Base-by-base conservation (phyloP, 768 basidiomycete species). In the Mycena vulgaris region DNA sequence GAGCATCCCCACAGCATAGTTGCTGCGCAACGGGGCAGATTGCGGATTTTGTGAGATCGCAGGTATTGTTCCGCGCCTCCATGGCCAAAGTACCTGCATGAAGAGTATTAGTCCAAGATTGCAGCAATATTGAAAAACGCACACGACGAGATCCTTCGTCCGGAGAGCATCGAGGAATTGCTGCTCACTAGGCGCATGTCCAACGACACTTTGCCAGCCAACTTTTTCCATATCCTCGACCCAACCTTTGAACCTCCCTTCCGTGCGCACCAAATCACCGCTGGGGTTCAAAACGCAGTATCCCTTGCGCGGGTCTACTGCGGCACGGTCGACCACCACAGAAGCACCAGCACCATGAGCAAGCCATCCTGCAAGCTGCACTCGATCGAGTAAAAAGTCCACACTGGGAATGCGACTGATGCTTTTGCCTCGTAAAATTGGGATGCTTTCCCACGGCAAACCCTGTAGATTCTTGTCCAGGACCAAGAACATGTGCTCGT, bases 1-100 rank as follows among this genome's bases (percentile, higher is more conserved):
- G 98, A 99, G 84, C 98, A 99, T 0, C 98, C 98, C 98, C 97
- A 99, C 4, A 99, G 88, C 95, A 99, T 96, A 1, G 94, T 93
- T 17, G 93, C 92, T 9, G 98, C 97, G 78, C 98, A 99, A n/a
- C 87, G 86, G 1, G 89, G 87, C 37, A 99, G 85, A 68, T 92
- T 88, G 10, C 95, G 87, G 61, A 99, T 89, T 75, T 92, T 93
- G 78, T 94, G 92, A 2, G 96, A 95, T 3, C 95, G 92, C 9
- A 95, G 86, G 76, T 97, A 99, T 75, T 99, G 97, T 77, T 98
- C 97, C 1, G 90, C 97, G 9, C 97, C 97, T 2, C 96, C 96
- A 75, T 99, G 98, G 17, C 98, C 98, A 76, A 99, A 98, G 80
- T 98, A 99, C 14, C 97, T 99, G 72, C 27, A 60, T 25, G 25